Base-by-base conservation (phyloP, 768 basidiomycete genomes). In the Rossbeevera mucosa region DNA sequence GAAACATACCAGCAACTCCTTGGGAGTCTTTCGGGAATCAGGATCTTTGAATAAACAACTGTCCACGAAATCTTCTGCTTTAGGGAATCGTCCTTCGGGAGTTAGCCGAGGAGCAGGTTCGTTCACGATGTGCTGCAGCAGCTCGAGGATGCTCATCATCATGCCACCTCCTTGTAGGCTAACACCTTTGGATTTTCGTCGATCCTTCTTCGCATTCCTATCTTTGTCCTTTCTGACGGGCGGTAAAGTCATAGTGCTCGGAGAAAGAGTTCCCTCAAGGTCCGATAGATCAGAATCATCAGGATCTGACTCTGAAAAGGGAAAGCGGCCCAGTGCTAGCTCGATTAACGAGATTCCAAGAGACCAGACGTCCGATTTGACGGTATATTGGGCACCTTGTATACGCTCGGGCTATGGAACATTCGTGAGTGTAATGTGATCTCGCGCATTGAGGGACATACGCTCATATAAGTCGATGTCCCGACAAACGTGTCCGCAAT, bases 341-440 rank as follows among this genome's bases (percentile, higher is more conserved):
- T 99, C 96, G 68, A 98, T 94, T 44, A 99, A 78, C 7, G 94
- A 91, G 64, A 99, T 93, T 26, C 96, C 96, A 41, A 98, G 81
- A 0, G 95, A 97, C 96, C 96, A 99, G 4, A 98, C 95, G 62
- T 99, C 96, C 4, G 94, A 97, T 72, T 98, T 98, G 71, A 99
- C 95, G 25, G 93, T 94, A 70, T 99, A 98, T 65, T 91, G 91
- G 1, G 93, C 93, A 46, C 96, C 96, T 72, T 98, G 95, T 74
- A 99, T 98, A 54, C 96, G 93, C 65, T 99, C 96, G 16, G 96
- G 96, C 96, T 99, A 70, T 54, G 56, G 47, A 50, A 52, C 44
- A 47, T 25, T 51, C 29, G 48, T 55, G 45, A 56, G 54, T n/a
- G 28, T 45, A 43, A 63, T 53, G 50, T 52, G 26, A 58, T 51